Base-by-base conservation (phyloP, 1,139 yeast genomes). In the Suhomyces guaymorum region DNA sequence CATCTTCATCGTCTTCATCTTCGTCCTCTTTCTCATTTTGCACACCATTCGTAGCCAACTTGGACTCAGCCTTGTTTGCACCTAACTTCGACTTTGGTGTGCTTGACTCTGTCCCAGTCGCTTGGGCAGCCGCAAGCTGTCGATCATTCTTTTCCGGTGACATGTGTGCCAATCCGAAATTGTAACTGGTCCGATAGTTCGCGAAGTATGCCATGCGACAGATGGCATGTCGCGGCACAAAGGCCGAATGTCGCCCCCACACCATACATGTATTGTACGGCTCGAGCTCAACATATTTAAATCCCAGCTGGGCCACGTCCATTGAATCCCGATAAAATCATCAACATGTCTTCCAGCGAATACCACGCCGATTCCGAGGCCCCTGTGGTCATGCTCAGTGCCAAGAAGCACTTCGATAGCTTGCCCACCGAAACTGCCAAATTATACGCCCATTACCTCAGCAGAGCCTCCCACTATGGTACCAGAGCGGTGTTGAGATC, bases 381-480 rank as follows among this genome's bases (percentile, higher is more conserved):
- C 7, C 75, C 75, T 14, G 66, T 70, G 44, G 63, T 70, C 5
- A 39, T 54, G 17, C 63, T 70, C 34, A 55, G 66, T 2, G 76
- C 76, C 26, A 66, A 66, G 45, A 67, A 61, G 40, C 74, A 70
- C 47, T 69, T 70, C 35, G 70, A 69, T 15, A 63, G 61, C 22
- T 60, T 70, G 41, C 63, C 69, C 15, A 42, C 61, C 3, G 43
- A 49, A 2, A 42, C 54, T 14, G 70, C 70, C 16, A 73, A 75
- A 48, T 63, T 68, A 33, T 88, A 88, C 53, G 95, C 96, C 15
- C 96, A 88, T 60, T 81, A 79, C 56, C 77, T 87, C 59, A 78
- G 88, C 16, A 76, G 83, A 49, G 96, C 95, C 3, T 78, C 90
- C 26, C 92, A 84, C 55, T 77, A 78, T 63, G 96, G 96, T 24